Evolutionary conservation across 768 basidiomycete species (phyloP), one percentile per base, ranked within the genome.

Genomic region (Leccinum longicurvipes): DNA sequence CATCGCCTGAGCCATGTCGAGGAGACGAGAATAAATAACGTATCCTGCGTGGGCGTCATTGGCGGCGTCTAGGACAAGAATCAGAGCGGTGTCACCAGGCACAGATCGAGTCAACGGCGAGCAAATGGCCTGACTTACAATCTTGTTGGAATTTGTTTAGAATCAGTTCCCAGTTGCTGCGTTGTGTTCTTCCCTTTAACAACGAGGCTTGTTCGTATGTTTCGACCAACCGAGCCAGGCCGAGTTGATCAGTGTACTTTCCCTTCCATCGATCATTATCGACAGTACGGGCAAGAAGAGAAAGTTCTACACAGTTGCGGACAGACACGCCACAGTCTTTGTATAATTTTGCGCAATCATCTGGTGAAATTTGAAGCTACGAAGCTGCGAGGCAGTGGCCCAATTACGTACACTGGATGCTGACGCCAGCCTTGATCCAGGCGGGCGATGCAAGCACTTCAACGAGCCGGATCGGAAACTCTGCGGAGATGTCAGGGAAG

Each of bases 211-310:
- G 72, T 56, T 84, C 75, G 53, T 91, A 92, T 1, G 72, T 70
- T 60, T 85, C 82, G n/a, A 84, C 73, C 1, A 92, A 76, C 17
- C 84, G 78, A 25, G 86, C 77, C 9, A 91, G 77, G 17, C 87
- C 86, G 34, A 92, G 77, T 10, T 78, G 74, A 5, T 64, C 56
- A n/a, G 68, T 76, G 62, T 88, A 91, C 55, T 74, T 80, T 39
- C 88, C 89, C 70, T 86, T 85, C 88, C 89, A 91, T 28, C 76
- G 78, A 6, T 72, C 72, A 59, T 87, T 86, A 64, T 91, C 90
- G 44, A 83, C 86, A 0, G 82, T 81, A 29, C 83, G 79, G 15
- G 89, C 89, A 21, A 92, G 75, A 6, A 87, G 74, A 42, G 83
- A 78, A 8, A 92, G 76, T 63, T 92, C 90, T 17, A 90, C 84